A percentile compares a stretch with the other conserved stretches of the same genome.
Conservation (phyloP, 2,329 filamentous ascomycete species). For the Arthrocladium fulminans region DNA sequence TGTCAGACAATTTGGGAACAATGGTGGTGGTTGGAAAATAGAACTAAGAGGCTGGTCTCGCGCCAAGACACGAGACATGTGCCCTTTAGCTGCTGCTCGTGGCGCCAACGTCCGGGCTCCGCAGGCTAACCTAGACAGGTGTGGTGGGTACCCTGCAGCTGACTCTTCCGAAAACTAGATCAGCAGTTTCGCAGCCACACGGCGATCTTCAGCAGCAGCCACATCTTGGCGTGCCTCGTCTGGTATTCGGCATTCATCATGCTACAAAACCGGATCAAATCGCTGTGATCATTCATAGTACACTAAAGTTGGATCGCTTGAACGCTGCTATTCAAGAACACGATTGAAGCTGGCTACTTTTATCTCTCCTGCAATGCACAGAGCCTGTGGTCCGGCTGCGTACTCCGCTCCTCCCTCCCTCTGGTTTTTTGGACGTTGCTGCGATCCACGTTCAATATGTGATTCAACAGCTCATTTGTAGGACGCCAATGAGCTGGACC, state of each 20-base stretch:
- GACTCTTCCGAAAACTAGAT: too few relatives aligned
- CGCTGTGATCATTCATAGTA: background rate
- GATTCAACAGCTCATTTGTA: background rate
- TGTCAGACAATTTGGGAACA: too few relatives aligned
- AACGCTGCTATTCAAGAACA: background rate
- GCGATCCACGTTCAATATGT: background rate
- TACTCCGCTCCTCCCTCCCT: too few relatives aligned
- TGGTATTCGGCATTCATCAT: too few relatives aligned
- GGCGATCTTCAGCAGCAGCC: background rate
- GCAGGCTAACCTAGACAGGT: background rate
- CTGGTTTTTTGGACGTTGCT: background rate
- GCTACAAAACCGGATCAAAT: too few relatives aligned
- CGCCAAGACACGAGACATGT: background rate
- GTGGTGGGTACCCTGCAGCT: background rate
- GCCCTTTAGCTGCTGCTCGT: background rate
- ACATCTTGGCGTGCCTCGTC: background rate
- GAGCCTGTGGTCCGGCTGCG: background rate
- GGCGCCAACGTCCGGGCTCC: background rate
- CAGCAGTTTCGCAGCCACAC: background rate
- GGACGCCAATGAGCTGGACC: conserved; percentile 6
- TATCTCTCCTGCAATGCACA: too few relatives aligned
- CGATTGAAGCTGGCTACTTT: background rate
- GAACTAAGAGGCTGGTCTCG: background rate
- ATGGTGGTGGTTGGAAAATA: background rate
- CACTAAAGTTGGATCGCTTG: background rate